Conservation (phyloP, 2,329 filamentous ascomycete species). For the Pyricularia grisea region DNA sequence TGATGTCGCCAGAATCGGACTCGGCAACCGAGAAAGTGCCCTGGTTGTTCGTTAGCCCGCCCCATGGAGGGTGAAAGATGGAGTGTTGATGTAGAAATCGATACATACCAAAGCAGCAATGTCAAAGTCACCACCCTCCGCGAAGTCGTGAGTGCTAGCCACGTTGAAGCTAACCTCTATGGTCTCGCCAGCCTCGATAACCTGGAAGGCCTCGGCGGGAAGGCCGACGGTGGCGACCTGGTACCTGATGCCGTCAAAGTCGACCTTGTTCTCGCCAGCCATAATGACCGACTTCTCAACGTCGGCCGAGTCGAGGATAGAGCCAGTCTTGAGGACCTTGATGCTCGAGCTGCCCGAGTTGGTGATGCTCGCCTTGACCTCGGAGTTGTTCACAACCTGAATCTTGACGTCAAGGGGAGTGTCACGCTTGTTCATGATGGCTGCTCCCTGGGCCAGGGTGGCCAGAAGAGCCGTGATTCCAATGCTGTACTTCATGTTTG, state of each 20-base stretch:
- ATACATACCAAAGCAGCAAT: slow-evolving; percentile 31
- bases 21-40: slow-evolving; percentile 49
- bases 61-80: not conserved
- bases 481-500: slow-evolving; percentile 28
- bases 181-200: slow-evolving; percentile 36
- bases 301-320: slow-evolving; percentile 39
- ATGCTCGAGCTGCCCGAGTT: slow-evolving; percentile 39
- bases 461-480: slow-evolving; percentile 21
- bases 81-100: not conserved
- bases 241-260: slow-evolving; percentile 44
- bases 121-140: slow-evolving; percentile 42
- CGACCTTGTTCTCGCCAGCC: slow-evolving; percentile 25
- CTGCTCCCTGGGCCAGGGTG: slow-evolving; percentile 24
- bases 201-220: slow-evolving; percentile 37
- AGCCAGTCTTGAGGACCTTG: slow-evolving; percentile 43
- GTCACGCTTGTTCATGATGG: slow-evolving; percentile 24
- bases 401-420: slow-evolving; percentile 34
- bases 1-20: slow-evolving; percentile 39
- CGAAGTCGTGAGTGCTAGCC: slow-evolving; percentile 44
- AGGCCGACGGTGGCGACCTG: slow-evolving; percentile 35
- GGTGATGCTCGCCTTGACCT: slow-evolving; percentile 41
- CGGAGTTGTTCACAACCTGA: slow-evolving; percentile 39
- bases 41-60: not conserved
- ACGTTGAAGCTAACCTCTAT: slow-evolving; percentile 45
- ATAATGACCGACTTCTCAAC: slow-evolving; percentile 43